Base-by-base conservation (phyloP, 148 eudicot species). In the Vaccinium myrtillus region DNA sequence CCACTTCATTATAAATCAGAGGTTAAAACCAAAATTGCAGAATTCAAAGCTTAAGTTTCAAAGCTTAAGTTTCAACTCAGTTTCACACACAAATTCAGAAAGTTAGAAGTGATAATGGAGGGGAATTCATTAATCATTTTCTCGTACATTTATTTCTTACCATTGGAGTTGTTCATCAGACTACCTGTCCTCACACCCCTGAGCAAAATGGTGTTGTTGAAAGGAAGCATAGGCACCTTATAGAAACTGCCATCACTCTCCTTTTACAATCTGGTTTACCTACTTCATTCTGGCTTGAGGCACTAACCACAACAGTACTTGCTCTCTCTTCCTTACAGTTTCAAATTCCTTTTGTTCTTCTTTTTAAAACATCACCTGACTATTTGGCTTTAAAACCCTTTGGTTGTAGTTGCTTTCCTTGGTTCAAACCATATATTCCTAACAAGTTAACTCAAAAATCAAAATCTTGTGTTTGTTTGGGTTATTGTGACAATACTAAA, bases 1-100 rank as follows among this genome's bases (percentile, higher is more conserved):
- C 56, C 14, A 2, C 2, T 54, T 11, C 56, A 54, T 3, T 54
- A 54, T 18, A 58, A 58, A 3, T 58, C 65, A 15, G n/a, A 58
- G 1, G 65, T 58, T 0, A 19, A 16, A 16, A 1, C 2, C 1
- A 19, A 4, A 15, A 19, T 58, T 15, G 2, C 4, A 16, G 6
- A 58, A 0, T 58, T 58, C 23, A 16, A 65, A 7, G 71, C 71
- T 0, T 8, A 65, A 23, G 71, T 65, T 1, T 0, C 1, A 0
- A 65, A 7, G 71, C 71, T 0, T 8, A 65, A 23, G 71, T 65
- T 1, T 0, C 1, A 0, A 65, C 30, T 5, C 71, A 65, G n/a
- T n/a, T n/a, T n/a, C 2, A 21, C 1, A 4, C 9, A 0, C 3
- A 1, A 1, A 9, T 65, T 4, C 7, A 65, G 1, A 0, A 0